Evolutionary conservation across 2,329 filamentous ascomycete species (phyloP), one percentile per base, ranked within the genome.

Genomic region (Fonsecaea nubica): DNA sequence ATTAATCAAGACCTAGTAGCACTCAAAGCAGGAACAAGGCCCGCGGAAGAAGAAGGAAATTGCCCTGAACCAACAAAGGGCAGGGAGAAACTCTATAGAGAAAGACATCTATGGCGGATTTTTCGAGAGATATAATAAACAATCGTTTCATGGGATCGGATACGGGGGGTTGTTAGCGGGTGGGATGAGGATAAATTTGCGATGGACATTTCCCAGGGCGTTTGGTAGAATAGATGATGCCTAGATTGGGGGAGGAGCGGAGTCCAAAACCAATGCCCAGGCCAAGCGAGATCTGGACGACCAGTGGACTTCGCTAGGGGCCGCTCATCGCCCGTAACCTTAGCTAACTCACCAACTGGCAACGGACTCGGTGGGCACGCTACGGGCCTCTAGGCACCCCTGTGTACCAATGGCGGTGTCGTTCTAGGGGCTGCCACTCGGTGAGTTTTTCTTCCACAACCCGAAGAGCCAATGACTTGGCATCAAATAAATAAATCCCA

Each of bases 21-120:
- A 61, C 33, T 61, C 58, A 61, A 61, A 61, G 45, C 45, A 61
- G 45, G 45, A 35, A 40, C 58, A 61, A 30, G 58, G 58, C 25
- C 58, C 58, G 12, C 58, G 45, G 33, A 50, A 35, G 42, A 61
- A 61, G 58, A 61, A 61, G 13, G 58, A 61, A 53, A 61, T 61
- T 3, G 40, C 40, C 58, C 58, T 61, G 45, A 53, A 53, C 48
- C 58, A 61, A 53, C 58, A 61, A 54, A 61, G 58, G 15, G 58
- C 58, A 61, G 48, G 58, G 33, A 61, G 58, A 61, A 61, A 53
- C 15, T 53, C 58, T 54, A 53, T 30, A 10, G 18, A 42, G 48
- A 61, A 61, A 35, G 36, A 38, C 58, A 61, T 61, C 2, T 30
- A 38, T 61, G 48, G 48, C 58, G 48, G 32, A n/a, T 15, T 9